Evolutionary conservation across 129 eudicot genomes (phyloP), one percentile per base, ranked within the genome.

Genomic region (Flaveria trinervia): DNA sequence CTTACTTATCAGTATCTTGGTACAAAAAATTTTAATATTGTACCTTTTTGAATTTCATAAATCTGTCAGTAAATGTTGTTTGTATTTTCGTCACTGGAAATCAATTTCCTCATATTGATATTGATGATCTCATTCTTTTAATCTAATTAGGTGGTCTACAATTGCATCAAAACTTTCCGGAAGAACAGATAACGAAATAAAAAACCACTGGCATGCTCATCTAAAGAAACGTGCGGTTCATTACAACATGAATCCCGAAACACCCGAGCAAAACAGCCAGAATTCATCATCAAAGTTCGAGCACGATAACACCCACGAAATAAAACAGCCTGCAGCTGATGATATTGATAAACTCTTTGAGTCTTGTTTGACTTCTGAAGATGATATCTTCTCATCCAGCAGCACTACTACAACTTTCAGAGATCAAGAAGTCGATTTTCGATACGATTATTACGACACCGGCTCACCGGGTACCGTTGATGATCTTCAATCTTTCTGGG

Each of bases 401-500:
- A 64, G 72, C 66, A 64, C 18, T 15, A 11, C 13, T 20, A 16
- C 30, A 33, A 33, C 39, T 36, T 68, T 57, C 45, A 51, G 15
- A 16, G 17, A 18, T 18, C 41, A 28, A 41, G 23, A 73, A 73
- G 17, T 73, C 39, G 39, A 26, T 16, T 60, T 60, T 25, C 12
- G 66, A 60, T 60, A 25, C 1, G 54, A 56, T 73, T 28, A 73
- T 57, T 73, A 55, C 20, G 54, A 56, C 25, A 23, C 46, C 10
- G 51, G 46, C 44, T 64, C 77, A 46, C 80, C 62, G 0, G 74
- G 60, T 25, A 44, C 46, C 1, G 23, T 68, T 41, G 54, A 44
- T 20, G 72, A 68, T 68, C 72, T 68, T 20, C 56, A 68, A 44
- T 68, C 33, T 45, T 56, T 78, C 33, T 79, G 80, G 77, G 17